Evolutionary conservation across 2,329 filamentous ascomycete species (phyloP).

Genomic region (Didymella arachidicola): DNA sequence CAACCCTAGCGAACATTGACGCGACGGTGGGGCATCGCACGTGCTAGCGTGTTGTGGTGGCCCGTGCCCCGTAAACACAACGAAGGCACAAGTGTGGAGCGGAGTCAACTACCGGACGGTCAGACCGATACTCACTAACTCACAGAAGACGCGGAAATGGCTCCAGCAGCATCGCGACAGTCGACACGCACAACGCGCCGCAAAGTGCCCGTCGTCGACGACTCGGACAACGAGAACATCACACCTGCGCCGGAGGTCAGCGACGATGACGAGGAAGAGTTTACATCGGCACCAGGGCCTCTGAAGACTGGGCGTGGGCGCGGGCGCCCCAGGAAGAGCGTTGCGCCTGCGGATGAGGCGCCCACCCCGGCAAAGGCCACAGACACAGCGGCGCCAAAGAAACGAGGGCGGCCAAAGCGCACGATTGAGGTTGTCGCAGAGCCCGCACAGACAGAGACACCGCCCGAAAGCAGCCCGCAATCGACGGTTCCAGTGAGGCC

Average conservation of each 20-base stretch:
- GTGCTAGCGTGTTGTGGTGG: constrained; percentile 32
- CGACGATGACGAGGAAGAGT: constrained; percentile 75
- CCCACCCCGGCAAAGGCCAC: constrained; percentile 38
- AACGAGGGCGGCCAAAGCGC: constrained; percentile 58
- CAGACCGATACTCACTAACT: constrained; percentile 21
- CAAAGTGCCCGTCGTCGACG: constrained; percentile 75
- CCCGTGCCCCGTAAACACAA: constrained; percentile 26
- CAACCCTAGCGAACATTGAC: neutral
- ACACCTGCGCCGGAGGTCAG: constrained; percentile 61
- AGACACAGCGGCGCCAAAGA: constrained; percentile 9
- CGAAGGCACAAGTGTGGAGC: constrained; percentile 17
- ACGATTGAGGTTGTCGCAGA: constrained; percentile 64
- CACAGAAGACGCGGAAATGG: constrained; percentile 46
- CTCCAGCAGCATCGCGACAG: constrained; percentile 56
- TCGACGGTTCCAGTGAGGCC: constrained; percentile 29
- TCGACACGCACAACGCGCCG: constrained; percentile 71
- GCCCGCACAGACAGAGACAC: constrained; percentile 67
- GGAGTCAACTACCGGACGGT: constrained; percentile 13
- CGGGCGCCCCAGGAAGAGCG: constrained; percentile 59
- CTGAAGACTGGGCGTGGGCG: constrained; percentile 64
- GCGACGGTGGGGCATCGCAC: constrained; percentile 21
- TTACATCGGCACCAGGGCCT: constrained; percentile 77
- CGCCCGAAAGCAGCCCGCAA: constrained; percentile 61
- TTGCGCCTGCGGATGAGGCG: constrained; percentile 51
- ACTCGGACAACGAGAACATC: constrained; percentile 73